phyloP scores from a whole-genome alignment of 75 land plant species.

The Chamaecyparis obtusa region DNA sequence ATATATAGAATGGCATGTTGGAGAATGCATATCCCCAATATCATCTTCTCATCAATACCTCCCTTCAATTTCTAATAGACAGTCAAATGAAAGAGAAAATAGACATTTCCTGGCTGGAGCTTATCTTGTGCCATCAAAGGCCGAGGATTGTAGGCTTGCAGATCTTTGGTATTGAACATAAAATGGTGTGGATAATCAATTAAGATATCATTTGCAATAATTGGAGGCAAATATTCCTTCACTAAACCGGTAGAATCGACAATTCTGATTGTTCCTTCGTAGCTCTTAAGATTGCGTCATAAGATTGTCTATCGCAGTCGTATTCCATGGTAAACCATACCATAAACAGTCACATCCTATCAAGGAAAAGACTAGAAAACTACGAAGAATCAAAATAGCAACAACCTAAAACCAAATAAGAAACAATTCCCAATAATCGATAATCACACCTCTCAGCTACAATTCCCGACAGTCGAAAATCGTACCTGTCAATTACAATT shows the following conservation, averaged over 20 bases:
- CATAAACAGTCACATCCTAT: no score
- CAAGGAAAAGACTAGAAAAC: no score
- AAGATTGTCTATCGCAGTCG: no score
- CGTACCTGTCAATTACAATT: no score
- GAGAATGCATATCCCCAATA: no score
- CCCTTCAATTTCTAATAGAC: not conserved
- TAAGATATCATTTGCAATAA: not conserved
- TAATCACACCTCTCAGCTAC: no score
- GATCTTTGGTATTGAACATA: not conserved
- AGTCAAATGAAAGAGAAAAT: not conserved
- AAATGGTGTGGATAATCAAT: not conserved
- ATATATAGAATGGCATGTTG: no score
- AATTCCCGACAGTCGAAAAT: no score
- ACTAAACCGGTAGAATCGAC: not conserved
- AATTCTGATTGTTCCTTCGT: not conserved
- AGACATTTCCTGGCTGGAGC: not conserved
- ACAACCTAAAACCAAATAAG: no score
- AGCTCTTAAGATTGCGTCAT: not conserved
- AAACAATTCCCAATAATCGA: no score
- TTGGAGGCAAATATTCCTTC: not conserved
- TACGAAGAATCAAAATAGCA: no score
- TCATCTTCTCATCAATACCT: not conserved
- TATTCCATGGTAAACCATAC: no score
- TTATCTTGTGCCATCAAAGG: not conserved
- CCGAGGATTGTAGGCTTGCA: not conserved